A percentile compares a stretch with the other conserved stretches of the same genome.
These are phyloP conservation scores for Brassica cretica DNA, from an alignment of 345 rosid genomes.

Conservation along the genomic window DNA sequence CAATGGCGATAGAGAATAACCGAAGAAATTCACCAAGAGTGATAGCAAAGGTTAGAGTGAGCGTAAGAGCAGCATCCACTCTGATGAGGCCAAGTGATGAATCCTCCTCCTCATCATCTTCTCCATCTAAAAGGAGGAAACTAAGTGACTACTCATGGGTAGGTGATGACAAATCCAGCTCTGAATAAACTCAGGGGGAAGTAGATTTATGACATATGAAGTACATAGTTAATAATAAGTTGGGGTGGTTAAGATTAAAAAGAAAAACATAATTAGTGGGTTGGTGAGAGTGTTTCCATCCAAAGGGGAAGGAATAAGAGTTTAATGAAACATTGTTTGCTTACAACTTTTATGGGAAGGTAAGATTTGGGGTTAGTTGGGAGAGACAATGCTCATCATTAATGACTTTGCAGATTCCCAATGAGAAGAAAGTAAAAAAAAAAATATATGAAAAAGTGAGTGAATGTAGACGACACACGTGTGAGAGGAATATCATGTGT, in stretches of 20 bases:
- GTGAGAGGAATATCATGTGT: slow-evolving; percentile 23
- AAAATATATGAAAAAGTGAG: neutral
- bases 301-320: slow-evolving; percentile 29
- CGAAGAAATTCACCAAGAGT: slow-evolving; percentile 54
- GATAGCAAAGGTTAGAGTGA: slow-evolving; percentile 65
- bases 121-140: slow-evolving; percentile 69
- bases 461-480: slow-evolving; percentile 23
- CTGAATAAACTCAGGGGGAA: slow-evolving; percentile 7
- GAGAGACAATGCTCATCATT: slow-evolving; percentile 53
- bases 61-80: slow-evolving; percentile 50
- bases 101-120: slow-evolving; percentile 36
- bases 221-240: slow-evolving; percentile 30
- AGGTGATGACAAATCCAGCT: slow-evolving; percentile 41
- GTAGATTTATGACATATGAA: slow-evolving; percentile 40
- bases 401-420: slow-evolving; percentile 89
- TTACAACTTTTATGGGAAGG: slow-evolving; percentile 28
- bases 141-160: slow-evolving; percentile 63
- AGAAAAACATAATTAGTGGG: neutral
- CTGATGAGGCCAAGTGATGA: slow-evolving; percentile 48
- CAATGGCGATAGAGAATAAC: slow-evolving; percentile 48
- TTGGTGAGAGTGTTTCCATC: slow-evolving; percentile 24
- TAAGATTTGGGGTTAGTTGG: slow-evolving; percentile 41
- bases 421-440: slow-evolving; percentile 41
- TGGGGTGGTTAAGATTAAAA: slow-evolving; percentile 27
- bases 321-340: slow-evolving; percentile 33